phyloP scores from a whole-genome alignment of 208 protist genomes.

The Trypanosoma scelopori region DNA sequence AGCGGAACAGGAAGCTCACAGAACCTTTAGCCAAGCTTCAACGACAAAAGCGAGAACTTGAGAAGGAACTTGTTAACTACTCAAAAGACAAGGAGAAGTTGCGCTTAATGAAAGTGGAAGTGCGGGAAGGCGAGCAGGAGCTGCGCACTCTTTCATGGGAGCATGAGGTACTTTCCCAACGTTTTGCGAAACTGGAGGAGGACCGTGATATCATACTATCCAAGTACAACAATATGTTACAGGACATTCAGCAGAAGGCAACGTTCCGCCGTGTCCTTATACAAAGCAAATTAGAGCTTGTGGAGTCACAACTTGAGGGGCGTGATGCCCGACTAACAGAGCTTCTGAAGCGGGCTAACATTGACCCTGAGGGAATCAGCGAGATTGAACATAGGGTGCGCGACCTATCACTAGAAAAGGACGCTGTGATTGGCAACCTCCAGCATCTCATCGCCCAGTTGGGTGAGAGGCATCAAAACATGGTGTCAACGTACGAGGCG shows the following conservation, averaged over 20 bases:
- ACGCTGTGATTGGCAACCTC: slow-evolving; percentile 95
- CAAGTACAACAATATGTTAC: slow-evolving; percentile 94
- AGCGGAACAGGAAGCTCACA: slow-evolving; percentile 95
- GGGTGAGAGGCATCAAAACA: slow-evolving; percentile 62
- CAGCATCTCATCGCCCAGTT: slow-evolving; percentile 79
- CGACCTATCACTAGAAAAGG: slow-evolving; percentile 96
- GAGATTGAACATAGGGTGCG: slow-evolving; percentile 93
- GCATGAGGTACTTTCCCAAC: slow-evolving; percentile 95
- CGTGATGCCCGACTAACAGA: slow-evolving; percentile 93
- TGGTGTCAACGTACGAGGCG: slow-evolving; percentile 74
- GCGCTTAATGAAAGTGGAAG: slow-evolving; percentile 65
- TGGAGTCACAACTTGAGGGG: slow-evolving; percentile 92
- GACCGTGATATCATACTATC: slow-evolving; percentile 95
- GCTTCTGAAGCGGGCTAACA: slow-evolving; percentile 92
- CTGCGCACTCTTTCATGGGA: slow-evolving; percentile 93
- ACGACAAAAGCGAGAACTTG: slow-evolving; percentile 90
- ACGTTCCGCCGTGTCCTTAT: slow-evolving; percentile 95
- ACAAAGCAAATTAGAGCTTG: slow-evolving; percentile 94
- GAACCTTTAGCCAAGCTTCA: slow-evolving; percentile 94
- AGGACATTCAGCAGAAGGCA: slow-evolving; percentile 95
- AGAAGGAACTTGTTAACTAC: slow-evolving; percentile 91
- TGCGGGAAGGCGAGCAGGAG: slow-evolving; percentile 86
- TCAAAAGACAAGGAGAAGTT: slow-evolving; percentile 88
- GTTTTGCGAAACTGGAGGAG: slow-evolving; percentile 89
- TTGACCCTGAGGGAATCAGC: slow-evolving; percentile 91